phyloP scores from a whole-genome alignment of 2,329 filamentous ascomycete species.

The Fragosphaeria purpurea region DNA sequence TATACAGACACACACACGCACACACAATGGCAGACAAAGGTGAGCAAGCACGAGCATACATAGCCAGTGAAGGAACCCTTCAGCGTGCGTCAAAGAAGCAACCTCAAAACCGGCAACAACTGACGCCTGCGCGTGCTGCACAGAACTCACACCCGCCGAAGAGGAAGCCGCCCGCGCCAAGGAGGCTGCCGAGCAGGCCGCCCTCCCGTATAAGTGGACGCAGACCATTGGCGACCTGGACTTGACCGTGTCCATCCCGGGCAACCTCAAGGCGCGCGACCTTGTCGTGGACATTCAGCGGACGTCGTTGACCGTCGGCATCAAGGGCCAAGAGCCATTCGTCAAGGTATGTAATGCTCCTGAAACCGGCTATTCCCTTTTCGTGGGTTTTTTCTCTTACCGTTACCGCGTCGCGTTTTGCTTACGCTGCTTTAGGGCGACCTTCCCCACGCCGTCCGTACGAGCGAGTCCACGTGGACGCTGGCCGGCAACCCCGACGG shows the following conservation, averaged over 20 bases:
- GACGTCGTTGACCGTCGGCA: slow-evolving; percentile 62
- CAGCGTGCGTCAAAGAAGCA: slow-evolving; percentile 27
- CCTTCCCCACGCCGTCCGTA: slow-evolving; percentile 66
- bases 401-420: background rate
- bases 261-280: slow-evolving; percentile 75
- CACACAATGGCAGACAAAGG: slow-evolving; percentile 4
- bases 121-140: slow-evolving; percentile 6
- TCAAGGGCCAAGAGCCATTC: slow-evolving; percentile 83
- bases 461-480: slow-evolving; percentile 93
- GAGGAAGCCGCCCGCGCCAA: slow-evolving; percentile 52
- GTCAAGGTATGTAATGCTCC: slow-evolving; percentile 52
- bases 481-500: slow-evolving; percentile 34
- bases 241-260: slow-evolving; percentile 65
- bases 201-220: slow-evolving; percentile 93
- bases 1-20: background rate
- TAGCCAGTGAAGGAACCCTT: no score
- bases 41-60: background rate
- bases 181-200: slow-evolving; percentile 78
- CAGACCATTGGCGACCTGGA: slow-evolving; percentile 88
- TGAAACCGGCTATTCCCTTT: no score
- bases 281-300: slow-evolving; percentile 76
- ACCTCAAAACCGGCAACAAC: no score
- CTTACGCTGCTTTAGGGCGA: slow-evolving; percentile 51
- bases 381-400: background rate
- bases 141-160: slow-evolving; percentile 46